A percentile compares a stretch with the other conserved stretches of the same genome.
These are phyloP conservation scores for Naganishia vaughanmartiniae DNA, from an alignment of 768 basidiomycete species.

Conservation along the genomic window DNA sequence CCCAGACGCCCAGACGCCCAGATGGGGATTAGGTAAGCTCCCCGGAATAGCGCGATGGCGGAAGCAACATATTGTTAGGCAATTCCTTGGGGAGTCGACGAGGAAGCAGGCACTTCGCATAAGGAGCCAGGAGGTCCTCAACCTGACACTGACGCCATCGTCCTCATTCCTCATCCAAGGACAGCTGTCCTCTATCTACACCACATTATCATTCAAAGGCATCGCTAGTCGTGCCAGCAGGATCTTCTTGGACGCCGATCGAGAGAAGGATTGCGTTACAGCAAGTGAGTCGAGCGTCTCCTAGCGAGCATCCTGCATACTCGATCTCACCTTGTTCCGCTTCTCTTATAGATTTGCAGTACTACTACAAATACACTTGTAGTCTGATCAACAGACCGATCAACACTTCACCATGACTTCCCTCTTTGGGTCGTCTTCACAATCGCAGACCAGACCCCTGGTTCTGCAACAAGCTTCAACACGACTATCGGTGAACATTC, in stretches of 20 bases:
- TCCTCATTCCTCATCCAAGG: not conserved
- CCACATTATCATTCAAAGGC: not conserved
- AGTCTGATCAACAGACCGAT: constrained; percentile 18
- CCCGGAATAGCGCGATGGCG: constrained; percentile 1
- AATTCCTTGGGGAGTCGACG: constrained; percentile 6
- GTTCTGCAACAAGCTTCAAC: constrained; percentile 50
- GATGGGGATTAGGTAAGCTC: constrained; percentile 14
- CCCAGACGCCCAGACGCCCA: not conserved
- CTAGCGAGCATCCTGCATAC: not conserved
- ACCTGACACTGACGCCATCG: not conserved
- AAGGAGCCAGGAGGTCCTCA: not conserved
- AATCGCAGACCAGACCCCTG: constrained; percentile 47
- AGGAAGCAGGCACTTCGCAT: not conserved
- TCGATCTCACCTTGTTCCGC: not conserved
- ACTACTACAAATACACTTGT: not conserved
- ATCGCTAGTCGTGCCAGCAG: not conserved
- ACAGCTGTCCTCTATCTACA: not conserved
- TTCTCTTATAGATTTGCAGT: not conserved
- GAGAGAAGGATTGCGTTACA: constrained; percentile 18
- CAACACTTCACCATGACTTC: constrained; percentile 41
- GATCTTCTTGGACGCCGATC: not conserved
- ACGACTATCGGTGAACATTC: constrained; percentile 76
- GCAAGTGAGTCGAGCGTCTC: constrained; percentile 12
- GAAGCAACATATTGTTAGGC: constrained; percentile 13
- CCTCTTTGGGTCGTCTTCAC: constrained; percentile 39